Percentiles rank a stretch among this genome's conserved stretches.
phyloP scores from a whole-genome alignment of 345 rosid species.

The Mercurialis annua region DNA sequence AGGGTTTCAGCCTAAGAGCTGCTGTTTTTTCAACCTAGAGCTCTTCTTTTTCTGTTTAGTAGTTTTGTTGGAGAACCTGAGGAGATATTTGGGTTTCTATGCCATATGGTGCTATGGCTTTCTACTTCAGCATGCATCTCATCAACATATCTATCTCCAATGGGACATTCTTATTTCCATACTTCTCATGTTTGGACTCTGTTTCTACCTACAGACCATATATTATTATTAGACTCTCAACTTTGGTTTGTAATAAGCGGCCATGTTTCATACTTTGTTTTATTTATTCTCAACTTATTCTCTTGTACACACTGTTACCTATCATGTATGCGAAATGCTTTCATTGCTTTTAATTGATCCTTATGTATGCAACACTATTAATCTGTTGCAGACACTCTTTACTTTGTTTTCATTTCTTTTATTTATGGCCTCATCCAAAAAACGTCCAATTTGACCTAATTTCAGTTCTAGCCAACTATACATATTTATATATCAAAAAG shows the following conservation, averaged over 20 bases:
- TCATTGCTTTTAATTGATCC: background rate
- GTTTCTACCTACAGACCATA: background rate
- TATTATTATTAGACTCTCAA: background rate
- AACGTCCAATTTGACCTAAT: too few species aligned
- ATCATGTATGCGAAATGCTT: background rate
- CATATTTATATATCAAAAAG: too few species aligned
- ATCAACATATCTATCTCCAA: background rate
- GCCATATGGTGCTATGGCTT: background rate
- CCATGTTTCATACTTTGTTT: background rate
- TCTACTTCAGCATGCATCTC: background rate
- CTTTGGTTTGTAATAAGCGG: constrained; percentile 18
- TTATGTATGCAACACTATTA: too few species aligned
- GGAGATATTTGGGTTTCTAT: constrained; percentile 12
- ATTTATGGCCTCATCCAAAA: too few species aligned
- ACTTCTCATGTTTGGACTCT: background rate
- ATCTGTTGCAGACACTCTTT: too few species aligned
- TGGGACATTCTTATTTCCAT: background rate
- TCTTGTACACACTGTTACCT: too few species aligned
- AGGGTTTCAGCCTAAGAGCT: constrained; percentile 5
- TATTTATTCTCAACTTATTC: background rate
- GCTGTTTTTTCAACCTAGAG: constrained; percentile 10
- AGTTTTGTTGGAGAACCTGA: background rate
- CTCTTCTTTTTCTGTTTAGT: background rate
- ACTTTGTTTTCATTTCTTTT: too few species aligned
- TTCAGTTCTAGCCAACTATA: too few species aligned